Evolutionary conservation across 495 filamentous ascomycete genomes (phyloP), one percentile per base, ranked within the genome.

Genomic region (Hyaloscypha hepaticicola): DNA sequence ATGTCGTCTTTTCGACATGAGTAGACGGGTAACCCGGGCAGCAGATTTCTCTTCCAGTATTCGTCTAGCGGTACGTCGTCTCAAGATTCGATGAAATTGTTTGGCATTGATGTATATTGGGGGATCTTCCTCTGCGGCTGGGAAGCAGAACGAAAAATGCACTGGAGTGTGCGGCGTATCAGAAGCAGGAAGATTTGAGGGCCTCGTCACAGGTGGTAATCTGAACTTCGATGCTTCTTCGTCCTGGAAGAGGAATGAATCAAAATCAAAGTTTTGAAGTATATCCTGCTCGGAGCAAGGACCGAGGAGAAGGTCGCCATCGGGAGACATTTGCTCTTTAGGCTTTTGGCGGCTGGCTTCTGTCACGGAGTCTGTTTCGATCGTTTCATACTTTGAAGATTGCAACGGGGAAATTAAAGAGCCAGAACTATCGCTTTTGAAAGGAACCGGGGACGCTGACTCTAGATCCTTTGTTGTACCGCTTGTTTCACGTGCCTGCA

Each of bases 31-130:
- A 2, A 12, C 19, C 38, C 38, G 6, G 38, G 38, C 19, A 26
- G 90, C 3, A 56, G 24, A n/a, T 8, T 28, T 87, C 72, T 97
- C 95, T 72, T 97, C 95, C 34, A 98, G 76, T 73, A 89, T 90
- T 74, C 97, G 94, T 33, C 94, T 86, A 3, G 95, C 95, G 67
- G 97, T 90, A 41, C 94, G 82, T 49, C 94, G 83, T 77, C 97
- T 97, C 53, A 97, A 76, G 60, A 98, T 98, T 9, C 94, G 89
- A 73, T 98, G 93, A 70, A 98, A 98, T 72, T 98, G 94, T 76
- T 98, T 98, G 5, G 95, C 94, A 71, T 98, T 98, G 70, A 98
- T 93, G 67, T 97, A 98, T 11, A 98, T 80, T 0, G 94, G 94
- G 3, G 94, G 91, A 73, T 98, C 94, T 75, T 97, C 94, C 31